Conservation (phyloP, 768 basidiomycete genomes). For the Amanita muscaria region DNA sequence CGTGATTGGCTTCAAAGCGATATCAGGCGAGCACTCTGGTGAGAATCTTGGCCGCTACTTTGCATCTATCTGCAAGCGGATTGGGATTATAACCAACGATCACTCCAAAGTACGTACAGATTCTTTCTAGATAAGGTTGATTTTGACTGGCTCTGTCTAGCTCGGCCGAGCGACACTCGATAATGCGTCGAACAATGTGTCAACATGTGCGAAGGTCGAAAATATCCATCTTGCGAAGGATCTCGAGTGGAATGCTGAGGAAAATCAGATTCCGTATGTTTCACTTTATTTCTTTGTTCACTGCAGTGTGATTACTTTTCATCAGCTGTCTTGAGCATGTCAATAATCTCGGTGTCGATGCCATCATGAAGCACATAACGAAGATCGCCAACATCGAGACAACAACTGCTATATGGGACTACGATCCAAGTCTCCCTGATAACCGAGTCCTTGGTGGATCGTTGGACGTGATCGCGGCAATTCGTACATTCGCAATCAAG, state of each 20-base stretch:
- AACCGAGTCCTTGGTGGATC: constrained; percentile 20
- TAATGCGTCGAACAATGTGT: constrained; percentile 19
- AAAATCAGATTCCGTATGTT: constrained; percentile 17
- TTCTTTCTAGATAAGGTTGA: background rate
- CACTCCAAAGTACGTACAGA: constrained; percentile 16
- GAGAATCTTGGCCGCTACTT: constrained; percentile 21
- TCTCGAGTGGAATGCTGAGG: constrained; percentile 11
- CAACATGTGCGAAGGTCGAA: constrained; percentile 13
- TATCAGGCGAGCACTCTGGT: constrained; percentile 19
- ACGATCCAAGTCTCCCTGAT: constrained; percentile 16
- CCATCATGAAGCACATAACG: constrained; percentile 24
- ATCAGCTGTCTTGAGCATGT: constrained; percentile 23
- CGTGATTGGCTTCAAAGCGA: constrained; percentile 16
- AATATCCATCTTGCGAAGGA: constrained; percentile 7
- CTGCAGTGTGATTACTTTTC: background rate
- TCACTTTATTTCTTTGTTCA: constrained; percentile 3
- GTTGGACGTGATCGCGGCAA: constrained; percentile 22
- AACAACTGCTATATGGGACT: constrained; percentile 25
- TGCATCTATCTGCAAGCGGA: constrained; percentile 15
- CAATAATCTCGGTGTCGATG: constrained; percentile 18
- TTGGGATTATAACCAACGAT: constrained; percentile 15
- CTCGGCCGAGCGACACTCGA: constrained; percentile 16
- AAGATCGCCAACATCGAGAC: constrained; percentile 20
- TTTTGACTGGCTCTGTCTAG: constrained; percentile 10
- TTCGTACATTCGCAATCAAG: constrained; percentile 23